Evolutionary conservation across 2,329 filamentous ascomycete genomes (phyloP).

Genomic region (Amylocarpus encephaloides): DNA sequence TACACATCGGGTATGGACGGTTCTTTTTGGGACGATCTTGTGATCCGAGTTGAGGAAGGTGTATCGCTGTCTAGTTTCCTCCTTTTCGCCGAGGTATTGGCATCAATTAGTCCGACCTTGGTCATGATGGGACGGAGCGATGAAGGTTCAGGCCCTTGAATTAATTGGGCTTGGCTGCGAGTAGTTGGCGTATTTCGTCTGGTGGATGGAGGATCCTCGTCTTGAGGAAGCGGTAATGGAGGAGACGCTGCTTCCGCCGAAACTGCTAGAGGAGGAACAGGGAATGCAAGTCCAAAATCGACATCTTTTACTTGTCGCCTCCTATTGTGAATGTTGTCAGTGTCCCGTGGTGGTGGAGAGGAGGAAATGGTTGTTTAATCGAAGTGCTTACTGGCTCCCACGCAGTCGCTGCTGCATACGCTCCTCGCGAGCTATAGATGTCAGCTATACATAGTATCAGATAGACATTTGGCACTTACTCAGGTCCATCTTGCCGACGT

Average conservation of each 20-base stretch:
- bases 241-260: constrained; percentile 3
- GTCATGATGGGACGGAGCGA: constrained; percentile 4
- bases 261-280: constrained; percentile 27
- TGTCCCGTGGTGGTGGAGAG: constrained; percentile 1
- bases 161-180: constrained; percentile 5
- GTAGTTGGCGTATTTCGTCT: constrained; percentile 13
- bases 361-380: background rate
- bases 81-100: constrained; percentile 32
- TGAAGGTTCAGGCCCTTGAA: constrained; percentile 3
- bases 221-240: constrained; percentile 10
- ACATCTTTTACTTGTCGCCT: constrained; percentile 51
- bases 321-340: constrained; percentile 35
- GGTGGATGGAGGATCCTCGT: background rate
- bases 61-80: constrained; percentile 26
- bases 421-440: constrained; percentile 46
- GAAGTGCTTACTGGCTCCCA: constrained; percentile 50
- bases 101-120: constrained; percentile 22
- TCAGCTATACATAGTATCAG: constrained; percentile 8
- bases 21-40: constrained; percentile 21
- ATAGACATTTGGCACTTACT: constrained; percentile 8
- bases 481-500: constrained; percentile 12
- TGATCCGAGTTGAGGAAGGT: constrained; percentile 21
- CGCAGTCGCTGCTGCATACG: constrained; percentile 60
- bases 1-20: constrained; percentile 22
- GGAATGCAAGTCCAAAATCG: constrained; percentile 50